Evolutionary conservation across 2,329 filamentous ascomycete species (phyloP), one percentile per base, ranked within the genome.

Genomic region (Talaromyces rugulosus): DNA sequence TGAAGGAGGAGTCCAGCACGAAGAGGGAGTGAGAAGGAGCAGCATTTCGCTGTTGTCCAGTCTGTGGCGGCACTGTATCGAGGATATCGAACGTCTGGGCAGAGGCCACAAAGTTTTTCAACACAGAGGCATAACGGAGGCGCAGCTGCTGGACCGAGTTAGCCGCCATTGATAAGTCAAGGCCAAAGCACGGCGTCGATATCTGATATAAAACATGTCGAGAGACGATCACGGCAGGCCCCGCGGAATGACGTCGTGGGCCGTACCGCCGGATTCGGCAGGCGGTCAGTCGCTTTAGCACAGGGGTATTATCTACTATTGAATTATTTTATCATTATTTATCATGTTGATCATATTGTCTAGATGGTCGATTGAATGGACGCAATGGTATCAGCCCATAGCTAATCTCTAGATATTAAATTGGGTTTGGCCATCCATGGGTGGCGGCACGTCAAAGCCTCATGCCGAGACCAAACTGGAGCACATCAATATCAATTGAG

Each of bases 1-100:
- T 89, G 80, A 87, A 88, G 28, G 85, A 87, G 0, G 85, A 87
- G 70, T 88, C 86, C 53, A 88, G 78, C 60, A 89, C 85, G 72
- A 86, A 86, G 58, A 89, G 80, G n/a, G 70, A 67, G n/a, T 68
- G 66, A 36, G 72, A 68, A 57, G 63, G 7, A 23, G 18, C 51
- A 23, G 18, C 47, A 56, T 56, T 53, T 59, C 31, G 62, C 60
- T 23, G 58, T 67, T 18, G 62, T 63, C 40, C 64, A 27, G 30
- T 16, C n/a, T 56, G 51, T 30, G 63, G 23, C 67, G 69, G 62
- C 11, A 75, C 63, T 5, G 70, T 69, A 52, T 69, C 67, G 42
- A 75, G 60, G 44, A 75, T 59, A 53, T 77, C 73, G 18, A 78
- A 74, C 23, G 68, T 66, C 44, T 68, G 71, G 14, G 68, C 61